phyloP scores from a whole-genome alignment of 2,329 filamentous ascomycete genomes.

The Waltergamsia citrina region DNA sequence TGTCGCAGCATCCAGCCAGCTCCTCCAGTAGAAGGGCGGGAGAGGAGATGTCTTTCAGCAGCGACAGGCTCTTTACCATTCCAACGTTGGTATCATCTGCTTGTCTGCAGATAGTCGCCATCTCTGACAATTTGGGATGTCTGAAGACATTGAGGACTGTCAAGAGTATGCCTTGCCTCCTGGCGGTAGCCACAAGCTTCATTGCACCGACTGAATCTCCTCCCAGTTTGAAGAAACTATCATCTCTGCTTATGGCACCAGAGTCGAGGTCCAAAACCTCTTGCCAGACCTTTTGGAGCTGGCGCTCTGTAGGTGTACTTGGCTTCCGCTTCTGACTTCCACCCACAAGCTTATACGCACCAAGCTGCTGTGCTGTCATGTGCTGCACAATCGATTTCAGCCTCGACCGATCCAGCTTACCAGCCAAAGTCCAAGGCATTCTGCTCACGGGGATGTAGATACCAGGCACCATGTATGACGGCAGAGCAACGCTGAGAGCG shows the following conservation, averaged over 20 bases:
- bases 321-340: background rate
- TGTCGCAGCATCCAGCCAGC: background rate
- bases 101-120: conserved; percentile 25
- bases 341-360: background rate
- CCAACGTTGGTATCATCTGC: background rate
- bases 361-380: background rate
- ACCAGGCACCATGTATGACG: conserved; percentile 2
- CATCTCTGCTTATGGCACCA: conserved; percentile 33
- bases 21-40: conserved; percentile 5
- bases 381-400: background rate
- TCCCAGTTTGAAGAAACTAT: conserved; percentile 51
- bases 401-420: conserved; percentile 2
- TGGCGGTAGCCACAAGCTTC: conserved; percentile 47
- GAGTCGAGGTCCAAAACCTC: conserved; percentile 2
- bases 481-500: background rate
- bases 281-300: conserved; percentile 3
- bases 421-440: conserved; percentile 3
- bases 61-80: background rate
- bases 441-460: conserved; percentile 1
- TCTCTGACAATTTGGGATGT: conserved; percentile 35
- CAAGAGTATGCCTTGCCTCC: conserved; percentile 35
- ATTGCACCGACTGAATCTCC: conserved; percentile 53
- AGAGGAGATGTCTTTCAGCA: background rate
- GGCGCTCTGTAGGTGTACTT: background rate
- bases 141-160: conserved; percentile 47